phyloP scores from a whole-genome alignment of 306 rosid genomes.

The Castanea sativa region DNA sequence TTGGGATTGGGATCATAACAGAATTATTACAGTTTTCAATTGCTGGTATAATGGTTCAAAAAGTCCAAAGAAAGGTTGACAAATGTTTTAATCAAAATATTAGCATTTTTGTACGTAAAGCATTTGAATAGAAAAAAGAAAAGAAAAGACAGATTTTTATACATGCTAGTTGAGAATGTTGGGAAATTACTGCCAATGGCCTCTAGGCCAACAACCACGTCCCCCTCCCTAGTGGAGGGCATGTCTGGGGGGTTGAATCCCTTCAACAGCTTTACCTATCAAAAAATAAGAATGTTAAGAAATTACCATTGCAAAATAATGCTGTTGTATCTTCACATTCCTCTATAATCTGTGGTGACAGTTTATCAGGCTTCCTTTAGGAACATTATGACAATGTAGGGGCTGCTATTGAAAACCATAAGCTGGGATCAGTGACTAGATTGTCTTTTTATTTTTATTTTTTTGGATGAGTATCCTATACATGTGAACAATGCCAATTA shows the following conservation, averaged over 20 bases:
- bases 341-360: not conserved
- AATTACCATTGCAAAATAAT: not conserved
- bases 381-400: not conserved
- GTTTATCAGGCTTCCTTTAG: not conserved
- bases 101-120: not conserved
- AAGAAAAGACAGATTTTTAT: not conserved
- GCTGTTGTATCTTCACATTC: not conserved
- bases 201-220: no score
- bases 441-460: no score
- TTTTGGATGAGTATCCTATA: no score
- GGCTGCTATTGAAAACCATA: not conserved
- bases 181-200: not conserved
- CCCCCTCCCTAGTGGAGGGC: no score
- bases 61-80: not conserved
- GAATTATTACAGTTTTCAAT: not conserved
- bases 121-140: not conserved
- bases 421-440: no score
- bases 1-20: not conserved
- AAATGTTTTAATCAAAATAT: not conserved
- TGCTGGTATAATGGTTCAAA: not conserved
- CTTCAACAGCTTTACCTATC: no score
- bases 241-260: no score
- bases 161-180: constrained; percentile 3
- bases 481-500: no score
- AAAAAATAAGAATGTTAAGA: not conserved